Evolutionary conservation across 352 stramenopile genomes (phyloP).

Genomic region (Pythium insidiosum): DNA sequence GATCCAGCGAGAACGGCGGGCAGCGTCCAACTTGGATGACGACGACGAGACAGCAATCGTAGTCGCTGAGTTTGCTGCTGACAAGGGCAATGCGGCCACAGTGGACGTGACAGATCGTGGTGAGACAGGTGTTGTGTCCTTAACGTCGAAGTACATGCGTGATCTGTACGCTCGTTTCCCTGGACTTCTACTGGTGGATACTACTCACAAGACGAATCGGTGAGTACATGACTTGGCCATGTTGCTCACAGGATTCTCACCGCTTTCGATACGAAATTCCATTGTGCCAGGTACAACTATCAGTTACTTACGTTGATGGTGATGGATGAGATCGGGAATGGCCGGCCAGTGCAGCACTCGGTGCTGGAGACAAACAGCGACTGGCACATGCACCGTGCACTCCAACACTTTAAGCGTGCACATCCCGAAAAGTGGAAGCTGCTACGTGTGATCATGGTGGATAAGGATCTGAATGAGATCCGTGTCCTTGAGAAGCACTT

Average conservation of each 20-base stretch:
- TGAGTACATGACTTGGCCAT: not conserved
- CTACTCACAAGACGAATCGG: too few species aligned
- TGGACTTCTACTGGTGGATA: not conserved
- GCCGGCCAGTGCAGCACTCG: not conserved
- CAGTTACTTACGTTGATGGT: slow-evolving; percentile 1
- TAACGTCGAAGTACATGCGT: not conserved
- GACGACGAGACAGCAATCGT: not conserved
- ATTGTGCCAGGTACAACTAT: slow-evolving; percentile 3
- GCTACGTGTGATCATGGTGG: too few species aligned
- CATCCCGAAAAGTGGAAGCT: too few species aligned
- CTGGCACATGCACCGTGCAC: not conserved
- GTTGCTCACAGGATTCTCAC: not conserved
- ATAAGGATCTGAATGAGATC: too few species aligned
- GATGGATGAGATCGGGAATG: not conserved
- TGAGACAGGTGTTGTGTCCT: too few species aligned
- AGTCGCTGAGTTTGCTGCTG: not conserved
- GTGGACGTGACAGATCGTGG: not conserved
- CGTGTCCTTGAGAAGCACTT: too few species aligned
- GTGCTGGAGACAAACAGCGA: slow-evolving; percentile 12
- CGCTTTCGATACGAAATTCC: not conserved
- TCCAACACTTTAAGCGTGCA: too few species aligned
- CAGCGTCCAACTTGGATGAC: not conserved
- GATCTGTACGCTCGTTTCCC: not conserved
- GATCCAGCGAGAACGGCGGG: not conserved
- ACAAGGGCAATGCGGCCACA: not conserved